Conservation (phyloP, 768 basidiomycete species). For the Asterophora lycoperdoides region DNA sequence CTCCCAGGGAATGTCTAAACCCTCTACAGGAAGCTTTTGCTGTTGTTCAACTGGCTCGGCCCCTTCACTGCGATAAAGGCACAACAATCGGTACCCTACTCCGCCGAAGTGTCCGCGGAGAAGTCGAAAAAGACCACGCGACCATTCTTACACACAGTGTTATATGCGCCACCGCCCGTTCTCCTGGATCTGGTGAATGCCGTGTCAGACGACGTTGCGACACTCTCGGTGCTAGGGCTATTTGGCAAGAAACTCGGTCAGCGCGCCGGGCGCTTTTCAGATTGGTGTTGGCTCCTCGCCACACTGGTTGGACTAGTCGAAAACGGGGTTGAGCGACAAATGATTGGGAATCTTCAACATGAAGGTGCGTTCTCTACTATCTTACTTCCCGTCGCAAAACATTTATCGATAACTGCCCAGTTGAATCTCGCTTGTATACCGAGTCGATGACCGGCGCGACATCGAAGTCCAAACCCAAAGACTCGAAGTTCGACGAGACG, state of each 20-base stretch:
- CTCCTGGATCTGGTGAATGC: constrained; percentile 74
- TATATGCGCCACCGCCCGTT: constrained; percentile 80
- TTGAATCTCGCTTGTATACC: constrained; percentile 66
- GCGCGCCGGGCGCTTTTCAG: constrained; percentile 68
- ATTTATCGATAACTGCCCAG: constrained; percentile 31
- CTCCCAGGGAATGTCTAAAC: background rate
- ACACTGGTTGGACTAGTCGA: constrained; percentile 81
- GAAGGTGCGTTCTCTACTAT: constrained; percentile 59
- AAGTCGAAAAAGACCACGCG: constrained; percentile 37
- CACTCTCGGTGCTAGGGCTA: constrained; percentile 69
- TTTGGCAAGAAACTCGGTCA: constrained; percentile 60
- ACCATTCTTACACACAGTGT: constrained; percentile 68
- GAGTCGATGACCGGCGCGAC: constrained; percentile 73
- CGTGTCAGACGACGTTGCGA: constrained; percentile 73
- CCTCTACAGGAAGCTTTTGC: constrained; percentile 64
- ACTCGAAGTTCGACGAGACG: constrained; percentile 59
- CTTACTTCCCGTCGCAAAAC: background rate
- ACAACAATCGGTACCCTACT: constrained; percentile 64
- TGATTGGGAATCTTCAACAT: constrained; percentile 59
- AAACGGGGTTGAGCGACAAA: constrained; percentile 73
- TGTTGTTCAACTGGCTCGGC: constrained; percentile 82
- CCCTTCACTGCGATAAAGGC: constrained; percentile 69
- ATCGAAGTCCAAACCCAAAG: constrained; percentile 60
- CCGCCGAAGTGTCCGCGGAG: constrained; percentile 38
- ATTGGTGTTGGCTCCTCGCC: constrained; percentile 84